phyloP scores from a whole-genome alignment of 257 asterid genomes.

The Solanum paucissectum region DNA sequence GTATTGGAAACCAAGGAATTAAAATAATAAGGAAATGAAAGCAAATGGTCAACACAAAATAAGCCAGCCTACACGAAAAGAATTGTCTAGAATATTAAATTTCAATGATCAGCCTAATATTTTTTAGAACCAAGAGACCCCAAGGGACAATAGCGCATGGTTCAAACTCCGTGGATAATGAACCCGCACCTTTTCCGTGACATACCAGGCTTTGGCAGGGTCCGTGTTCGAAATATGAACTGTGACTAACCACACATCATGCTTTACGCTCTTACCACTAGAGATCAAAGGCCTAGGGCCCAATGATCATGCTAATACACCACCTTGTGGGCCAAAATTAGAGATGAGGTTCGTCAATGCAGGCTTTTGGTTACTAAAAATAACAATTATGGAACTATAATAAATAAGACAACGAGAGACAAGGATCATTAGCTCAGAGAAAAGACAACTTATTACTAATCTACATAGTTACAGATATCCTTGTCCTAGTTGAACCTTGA shows the following conservation, averaged over 20 bases:
- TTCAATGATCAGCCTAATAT: background rate
- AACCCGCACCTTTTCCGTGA: background rate
- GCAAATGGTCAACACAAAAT: background rate
- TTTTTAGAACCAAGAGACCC: background rate
- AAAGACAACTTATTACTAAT: background rate
- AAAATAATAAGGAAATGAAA: background rate
- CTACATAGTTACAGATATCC: background rate
- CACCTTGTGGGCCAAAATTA: background rate
- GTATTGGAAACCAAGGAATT: background rate
- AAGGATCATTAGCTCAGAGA: background rate
- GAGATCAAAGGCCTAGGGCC: background rate
- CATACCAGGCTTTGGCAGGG: background rate
- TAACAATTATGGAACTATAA: background rate
- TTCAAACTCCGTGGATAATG: background rate
- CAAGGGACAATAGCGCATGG: background rate
- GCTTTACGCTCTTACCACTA: background rate
- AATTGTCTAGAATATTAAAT: background rate
- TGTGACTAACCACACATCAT: background rate
- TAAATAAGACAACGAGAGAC: background rate
- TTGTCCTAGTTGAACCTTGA: background rate
- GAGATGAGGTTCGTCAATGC: background rate
- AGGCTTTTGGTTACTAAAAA: background rate
- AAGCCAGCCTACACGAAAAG: background rate
- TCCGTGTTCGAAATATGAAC: background rate
- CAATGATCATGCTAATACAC: background rate